Base-by-base conservation (phyloP, 768 basidiomycete genomes). In the Boletus coccyginus region DNA sequence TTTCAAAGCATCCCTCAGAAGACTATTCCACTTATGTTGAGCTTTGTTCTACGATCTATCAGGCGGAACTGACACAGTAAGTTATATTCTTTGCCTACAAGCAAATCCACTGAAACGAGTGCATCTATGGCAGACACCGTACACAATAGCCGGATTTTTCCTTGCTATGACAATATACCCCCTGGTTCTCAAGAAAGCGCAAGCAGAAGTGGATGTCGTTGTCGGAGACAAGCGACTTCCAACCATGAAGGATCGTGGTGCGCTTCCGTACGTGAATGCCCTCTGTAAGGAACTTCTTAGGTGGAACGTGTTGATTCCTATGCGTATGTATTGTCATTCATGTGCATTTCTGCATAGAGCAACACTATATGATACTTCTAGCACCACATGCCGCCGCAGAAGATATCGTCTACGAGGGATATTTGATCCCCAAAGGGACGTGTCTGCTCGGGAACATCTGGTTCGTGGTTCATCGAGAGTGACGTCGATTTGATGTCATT, bases 31-130 rank as follows among this genome's bases (percentile, higher is more conserved):
- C 31, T 54, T 24, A 19, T 5, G 3, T 46, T 17, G n/a, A 16
- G 17, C 6, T 2, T 32, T 5, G 3, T 29, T 50, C 10, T 16
- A 10, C 27, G 19, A n/a, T 39, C 7, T 21, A 36, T 43, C 42
- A 79, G 81, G 41, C 24, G 65, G 54, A 48, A 29, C 60, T 2
- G 62, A 66, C 10, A 64, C 59, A 1, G 64, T 60, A 16, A 24
- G 53, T 31, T 14, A 6, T 7, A 73, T 71, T 16, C n/a, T 69
- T 78, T 12, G 3, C 21, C 4, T 12, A 9, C 11, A 29, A 42
- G 8, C 8, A 8, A 33, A 32, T 36, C n/a, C 5, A 9, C 32
- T 51, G n/a, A 41, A 50, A 11, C 12, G 8, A 40, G 39, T 7
- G 2, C 7, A 7, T 10, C 2, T 24, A 5, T 77, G 8, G 17